Evolutionary conservation across 176 grass and related monocot genomes (phyloP).

Genomic region (Juncus effusus): DNA sequence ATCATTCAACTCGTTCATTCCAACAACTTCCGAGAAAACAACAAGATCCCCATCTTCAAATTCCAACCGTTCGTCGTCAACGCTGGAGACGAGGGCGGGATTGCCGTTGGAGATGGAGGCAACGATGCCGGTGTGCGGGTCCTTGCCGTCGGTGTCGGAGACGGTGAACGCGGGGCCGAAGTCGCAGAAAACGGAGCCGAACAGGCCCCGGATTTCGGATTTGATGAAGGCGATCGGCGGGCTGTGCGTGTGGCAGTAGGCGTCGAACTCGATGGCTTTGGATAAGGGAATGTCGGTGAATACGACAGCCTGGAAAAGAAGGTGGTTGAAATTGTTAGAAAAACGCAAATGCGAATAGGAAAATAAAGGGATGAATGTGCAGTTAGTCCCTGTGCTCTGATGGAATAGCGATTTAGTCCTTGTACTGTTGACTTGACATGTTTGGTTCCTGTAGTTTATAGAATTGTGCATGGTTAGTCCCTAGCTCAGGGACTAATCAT

Average conservation of each 20-base stretch:
- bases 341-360: background rate
- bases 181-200: slow-evolving; percentile 44
- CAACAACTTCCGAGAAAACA: slow-evolving; percentile 43
- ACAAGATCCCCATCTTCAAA: slow-evolving; percentile 54
- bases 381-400: no score
- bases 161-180: slow-evolving; percentile 48
- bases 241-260: slow-evolving; percentile 41
- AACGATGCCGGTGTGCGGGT: slow-evolving; percentile 49
- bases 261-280: slow-evolving; percentile 45
- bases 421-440: no score
- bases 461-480: no score
- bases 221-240: slow-evolving; percentile 47
- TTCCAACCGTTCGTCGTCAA: slow-evolving; percentile 50
- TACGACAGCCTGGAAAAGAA: slow-evolving; percentile 34
- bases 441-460: no score
- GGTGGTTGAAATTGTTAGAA: background rate
- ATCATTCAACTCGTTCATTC: slow-evolving; percentile 40
- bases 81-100: slow-evolving; percentile 41
- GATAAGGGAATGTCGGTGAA: slow-evolving; percentile 47
- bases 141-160: slow-evolving; percentile 42
- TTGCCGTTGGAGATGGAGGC: slow-evolving; percentile 48
- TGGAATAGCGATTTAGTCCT: no score
- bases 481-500: no score
- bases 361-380: background rate
- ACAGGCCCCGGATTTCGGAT: slow-evolving; percentile 48